Conservation (phyloP, 139 green algal species). For the Coelastrella sp. region DNA sequence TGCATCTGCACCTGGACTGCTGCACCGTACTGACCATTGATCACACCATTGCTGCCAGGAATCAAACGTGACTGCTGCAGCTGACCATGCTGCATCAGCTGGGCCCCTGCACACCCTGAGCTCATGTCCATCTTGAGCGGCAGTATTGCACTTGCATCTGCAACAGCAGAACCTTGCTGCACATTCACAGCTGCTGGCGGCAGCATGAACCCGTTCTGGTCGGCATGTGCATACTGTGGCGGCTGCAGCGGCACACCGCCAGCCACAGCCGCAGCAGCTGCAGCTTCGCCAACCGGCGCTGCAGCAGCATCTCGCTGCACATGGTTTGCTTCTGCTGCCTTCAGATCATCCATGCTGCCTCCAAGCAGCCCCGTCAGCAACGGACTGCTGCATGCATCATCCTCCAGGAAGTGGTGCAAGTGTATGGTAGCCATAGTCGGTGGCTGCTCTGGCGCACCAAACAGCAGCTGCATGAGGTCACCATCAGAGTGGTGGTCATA, state of each 20-base stretch:
- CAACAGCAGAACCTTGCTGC: neutral
- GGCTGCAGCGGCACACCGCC: neutral
- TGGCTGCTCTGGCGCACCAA: constrained; percentile 64
- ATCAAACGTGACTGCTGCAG: neutral
- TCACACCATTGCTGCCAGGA: neutral
- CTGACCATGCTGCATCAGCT: neutral
- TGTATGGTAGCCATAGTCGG: constrained; percentile 69
- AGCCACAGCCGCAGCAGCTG: neutral
- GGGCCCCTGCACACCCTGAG: neutral
- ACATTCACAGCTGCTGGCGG: neutral
- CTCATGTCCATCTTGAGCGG: neutral
- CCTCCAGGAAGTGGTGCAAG: constrained; percentile 55
- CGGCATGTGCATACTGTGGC: neutral
- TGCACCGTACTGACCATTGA: constrained; percentile 34
- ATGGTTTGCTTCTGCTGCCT: constrained; percentile 19
- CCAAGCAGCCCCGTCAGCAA: constrained; percentile 24
- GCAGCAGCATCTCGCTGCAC: neutral
- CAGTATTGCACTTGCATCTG: neutral
- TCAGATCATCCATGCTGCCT: constrained; percentile 27
- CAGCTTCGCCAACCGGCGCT: neutral
- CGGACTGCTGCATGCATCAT: constrained; percentile 21
- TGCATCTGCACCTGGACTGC: constrained; percentile 9
- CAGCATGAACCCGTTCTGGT: constrained; percentile 9
- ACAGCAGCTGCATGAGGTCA: constrained; percentile 71
- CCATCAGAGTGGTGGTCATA: constrained; percentile 62